Evolutionary conservation across 2,329 filamentous ascomycete species (phyloP).

Genomic region (Fusarium duplospermum): DNA sequence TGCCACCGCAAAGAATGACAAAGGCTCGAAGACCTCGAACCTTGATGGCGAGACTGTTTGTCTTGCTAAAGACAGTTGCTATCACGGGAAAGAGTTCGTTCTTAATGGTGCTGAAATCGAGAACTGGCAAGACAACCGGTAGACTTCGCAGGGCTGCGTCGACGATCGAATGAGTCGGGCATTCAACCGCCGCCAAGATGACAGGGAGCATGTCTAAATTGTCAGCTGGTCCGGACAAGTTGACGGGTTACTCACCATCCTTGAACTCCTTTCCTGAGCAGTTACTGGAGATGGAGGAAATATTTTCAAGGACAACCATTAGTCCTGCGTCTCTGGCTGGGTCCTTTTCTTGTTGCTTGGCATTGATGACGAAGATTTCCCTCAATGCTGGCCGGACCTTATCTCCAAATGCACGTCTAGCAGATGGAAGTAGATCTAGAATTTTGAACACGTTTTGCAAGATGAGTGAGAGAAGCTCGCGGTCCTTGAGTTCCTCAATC

Average conservation of each 20-base stretch:
- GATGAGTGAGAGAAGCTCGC: constrained; percentile 84
- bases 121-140: constrained; percentile 82
- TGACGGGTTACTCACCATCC: constrained; percentile 71
- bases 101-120: constrained; percentile 97
- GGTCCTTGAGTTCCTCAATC: constrained; percentile 93
- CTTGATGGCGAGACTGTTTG: constrained; percentile 94
- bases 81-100: constrained; percentile 96
- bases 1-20: constrained; percentile 86
- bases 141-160: constrained; percentile 86
- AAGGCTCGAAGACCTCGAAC: constrained; percentile 92
- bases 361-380: constrained; percentile 79
- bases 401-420: constrained; percentile 83
- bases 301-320: constrained; percentile 90
- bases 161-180: constrained; percentile 87
- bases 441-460: constrained; percentile 95
- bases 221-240: background rate
- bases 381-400: constrained; percentile 87
- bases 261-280: constrained; percentile 94
- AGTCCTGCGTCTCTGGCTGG: constrained; percentile 87
- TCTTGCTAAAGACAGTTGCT: constrained; percentile 89
- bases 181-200: constrained; percentile 85
- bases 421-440: constrained; percentile 79
- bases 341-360: constrained; percentile 79
- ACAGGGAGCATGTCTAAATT: constrained; percentile 84
- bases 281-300: constrained; percentile 79